phyloP scores from a whole-genome alignment of 345 rosid species.

The Geranium brycei region DNA sequence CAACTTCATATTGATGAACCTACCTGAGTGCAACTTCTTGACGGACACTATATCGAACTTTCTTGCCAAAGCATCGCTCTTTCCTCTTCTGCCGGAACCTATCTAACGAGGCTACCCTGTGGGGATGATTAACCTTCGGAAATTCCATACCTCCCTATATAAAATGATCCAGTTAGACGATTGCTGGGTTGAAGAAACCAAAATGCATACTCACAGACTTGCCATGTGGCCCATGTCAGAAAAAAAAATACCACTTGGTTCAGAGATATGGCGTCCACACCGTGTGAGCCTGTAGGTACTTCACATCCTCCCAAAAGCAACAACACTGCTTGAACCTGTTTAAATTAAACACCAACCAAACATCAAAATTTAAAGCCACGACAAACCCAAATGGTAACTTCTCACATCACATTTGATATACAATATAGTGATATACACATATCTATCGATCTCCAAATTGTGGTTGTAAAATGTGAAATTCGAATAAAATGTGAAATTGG shows the following conservation, averaged over 20 bases:
- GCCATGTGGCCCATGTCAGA: too few relatives aligned
- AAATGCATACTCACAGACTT: neutral
- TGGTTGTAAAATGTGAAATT: too few relatives aligned
- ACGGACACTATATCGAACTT: slow-evolving; percentile 88
- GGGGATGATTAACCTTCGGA: slow-evolving; percentile 5
- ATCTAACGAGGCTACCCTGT: slow-evolving; percentile 70
- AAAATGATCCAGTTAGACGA: neutral
- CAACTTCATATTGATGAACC: neutral
- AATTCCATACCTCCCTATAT: too few relatives aligned
- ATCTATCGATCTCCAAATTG: too few relatives aligned
- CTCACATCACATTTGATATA: too few relatives aligned
- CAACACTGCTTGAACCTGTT: neutral
- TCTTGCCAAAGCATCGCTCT: slow-evolving; percentile 85
- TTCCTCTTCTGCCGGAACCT: slow-evolving; percentile 91
- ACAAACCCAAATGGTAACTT: too few relatives aligned
- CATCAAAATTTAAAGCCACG: neutral
- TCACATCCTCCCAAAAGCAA: neutral
- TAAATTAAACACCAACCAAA: neutral
- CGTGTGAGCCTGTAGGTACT: neutral
- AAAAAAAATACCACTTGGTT: too few relatives aligned
- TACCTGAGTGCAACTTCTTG: slow-evolving; percentile 97
- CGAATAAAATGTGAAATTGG: too few relatives aligned
- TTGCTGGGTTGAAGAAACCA: neutral
- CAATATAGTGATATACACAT: too few relatives aligned
- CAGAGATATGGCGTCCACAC: too few relatives aligned